Conservation (phyloP, 306 rosid species). For the Malus sylvestris region DNA sequence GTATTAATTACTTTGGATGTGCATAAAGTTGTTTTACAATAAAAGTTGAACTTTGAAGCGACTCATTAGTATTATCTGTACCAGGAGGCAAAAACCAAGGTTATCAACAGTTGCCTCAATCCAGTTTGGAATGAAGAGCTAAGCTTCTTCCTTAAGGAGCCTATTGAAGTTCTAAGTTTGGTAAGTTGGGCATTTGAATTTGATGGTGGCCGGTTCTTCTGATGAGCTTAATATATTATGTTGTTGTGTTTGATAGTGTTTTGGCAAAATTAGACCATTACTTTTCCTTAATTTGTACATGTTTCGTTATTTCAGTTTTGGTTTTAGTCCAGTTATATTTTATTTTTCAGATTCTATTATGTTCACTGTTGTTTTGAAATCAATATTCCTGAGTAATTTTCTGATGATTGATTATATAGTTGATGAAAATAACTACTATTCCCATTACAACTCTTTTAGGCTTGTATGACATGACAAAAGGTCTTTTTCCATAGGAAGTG, state of each 20-base stretch:
- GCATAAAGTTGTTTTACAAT: neutral
- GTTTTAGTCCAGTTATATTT: neutral
- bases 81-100: conserved; percentile 91
- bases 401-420: neutral
- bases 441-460: neutral
- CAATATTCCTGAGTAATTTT: neutral
- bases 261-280: neutral
- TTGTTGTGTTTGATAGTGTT: neutral
- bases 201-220: neutral
- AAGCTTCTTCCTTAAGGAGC: conserved; percentile 58
- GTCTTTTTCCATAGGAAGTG: conserved; percentile 54
- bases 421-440: neutral
- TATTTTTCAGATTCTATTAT: neutral
- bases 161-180: conserved; percentile 58
- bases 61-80: conserved; percentile 24
- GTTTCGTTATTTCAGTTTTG: neutral
- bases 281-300: neutral
- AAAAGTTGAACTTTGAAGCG: neutral
- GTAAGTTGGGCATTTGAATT: conserved; percentile 39
- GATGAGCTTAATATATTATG: neutral
- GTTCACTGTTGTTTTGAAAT: neutral
- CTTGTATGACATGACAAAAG: neutral
- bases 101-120: conserved; percentile 83
- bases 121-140: conserved; percentile 99
- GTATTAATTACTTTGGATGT: neutral